phyloP scores from a whole-genome alignment of 306 rosid genomes.

The Pterocarpus santalinus region DNA sequence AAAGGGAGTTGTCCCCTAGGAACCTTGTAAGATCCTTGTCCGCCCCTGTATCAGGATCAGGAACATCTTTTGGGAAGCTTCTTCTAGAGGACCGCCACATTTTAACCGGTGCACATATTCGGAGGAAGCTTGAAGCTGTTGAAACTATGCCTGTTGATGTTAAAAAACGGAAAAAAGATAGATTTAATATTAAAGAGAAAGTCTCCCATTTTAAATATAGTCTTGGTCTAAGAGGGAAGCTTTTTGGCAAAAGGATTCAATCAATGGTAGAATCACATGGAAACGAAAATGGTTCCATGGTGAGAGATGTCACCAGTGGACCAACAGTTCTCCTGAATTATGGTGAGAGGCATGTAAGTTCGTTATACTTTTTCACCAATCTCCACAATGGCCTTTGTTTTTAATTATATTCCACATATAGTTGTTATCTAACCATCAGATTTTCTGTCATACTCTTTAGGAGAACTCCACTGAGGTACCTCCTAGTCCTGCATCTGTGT shows the following conservation, averaged over 20 bases:
- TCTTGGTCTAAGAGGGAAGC: conserved; percentile 74
- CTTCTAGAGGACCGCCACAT: conserved; percentile 95
- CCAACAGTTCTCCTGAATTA: conserved; percentile 83
- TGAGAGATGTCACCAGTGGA: conserved; percentile 80
- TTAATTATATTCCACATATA: conserved; percentile 37
- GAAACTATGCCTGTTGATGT: conserved; percentile 58
- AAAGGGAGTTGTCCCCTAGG: conserved; percentile 78
- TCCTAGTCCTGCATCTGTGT: conserved; percentile 97
- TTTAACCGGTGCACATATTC: conserved; percentile 89
- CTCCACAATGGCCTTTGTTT: conserved; percentile 19
- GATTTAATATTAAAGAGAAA: conserved; percentile 82
- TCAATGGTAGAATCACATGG: conserved; percentile 64
- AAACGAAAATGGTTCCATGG: conserved; percentile 53
- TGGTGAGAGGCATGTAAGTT: conserved; percentile 81
- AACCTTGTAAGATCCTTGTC: conserved; percentile 91
- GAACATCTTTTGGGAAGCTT: conserved; percentile 98
- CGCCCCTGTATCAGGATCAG: conserved; percentile 92
- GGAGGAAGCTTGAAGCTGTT: conserved; percentile 88
- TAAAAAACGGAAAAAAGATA: conserved; percentile 75
- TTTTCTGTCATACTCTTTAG: conserved; percentile 54
- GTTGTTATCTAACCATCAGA: conserved; percentile 40
- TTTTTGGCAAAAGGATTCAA: conserved; percentile 81
- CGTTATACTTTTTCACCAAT: conserved; percentile 7
- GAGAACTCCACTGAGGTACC: conserved; percentile 99
- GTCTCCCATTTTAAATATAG: conserved; percentile 83